Conservation (phyloP, 805 yeast genomes). For the Jamesozyma rosinii region DNA sequence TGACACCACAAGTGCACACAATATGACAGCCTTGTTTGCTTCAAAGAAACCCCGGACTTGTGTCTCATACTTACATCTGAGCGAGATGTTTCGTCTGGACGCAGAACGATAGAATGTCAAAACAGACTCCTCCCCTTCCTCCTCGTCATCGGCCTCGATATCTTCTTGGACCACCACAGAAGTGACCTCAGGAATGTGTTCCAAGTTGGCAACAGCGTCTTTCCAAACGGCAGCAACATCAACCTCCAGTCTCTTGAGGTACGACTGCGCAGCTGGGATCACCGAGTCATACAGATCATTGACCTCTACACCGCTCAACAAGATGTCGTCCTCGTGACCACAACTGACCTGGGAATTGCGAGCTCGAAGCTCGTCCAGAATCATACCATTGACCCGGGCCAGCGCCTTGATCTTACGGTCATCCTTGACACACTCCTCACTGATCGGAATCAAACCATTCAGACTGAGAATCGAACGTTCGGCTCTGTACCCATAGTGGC, state of each 20-base stretch:
- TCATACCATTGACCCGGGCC: constrained; percentile 51
- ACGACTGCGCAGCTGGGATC: background rate
- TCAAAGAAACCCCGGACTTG: background rate
- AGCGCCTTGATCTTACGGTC: constrained; percentile 55
- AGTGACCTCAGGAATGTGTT: background rate
- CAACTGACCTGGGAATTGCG: constrained; percentile 54
- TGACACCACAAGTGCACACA: background rate
- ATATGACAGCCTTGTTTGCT: background rate
- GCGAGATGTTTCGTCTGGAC: background rate
- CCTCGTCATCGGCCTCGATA: background rate
- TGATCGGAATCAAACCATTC: constrained; percentile 48
- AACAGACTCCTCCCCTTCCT: background rate
- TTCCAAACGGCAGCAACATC: background rate
- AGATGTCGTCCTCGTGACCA: constrained; percentile 38
- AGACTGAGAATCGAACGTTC: constrained; percentile 24
- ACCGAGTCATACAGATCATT: constrained; percentile 36
- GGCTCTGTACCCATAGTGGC: constrained; percentile 56
- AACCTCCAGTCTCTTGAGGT: constrained; percentile 1
- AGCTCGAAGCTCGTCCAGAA: constrained; percentile 49
- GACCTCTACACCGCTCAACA: constrained; percentile 40
- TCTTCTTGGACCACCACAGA: too few species aligned
- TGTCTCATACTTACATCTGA: background rate
- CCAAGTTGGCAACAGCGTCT: background rate
- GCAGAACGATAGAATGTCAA: background rate
- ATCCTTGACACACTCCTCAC: constrained; percentile 64